Percentiles rank a stretch among this genome's conserved stretches.
Evolutionary conservation across 2,329 filamentous ascomycete genomes (phyloP).

Genomic region (Mollisia scopiformis): DNA sequence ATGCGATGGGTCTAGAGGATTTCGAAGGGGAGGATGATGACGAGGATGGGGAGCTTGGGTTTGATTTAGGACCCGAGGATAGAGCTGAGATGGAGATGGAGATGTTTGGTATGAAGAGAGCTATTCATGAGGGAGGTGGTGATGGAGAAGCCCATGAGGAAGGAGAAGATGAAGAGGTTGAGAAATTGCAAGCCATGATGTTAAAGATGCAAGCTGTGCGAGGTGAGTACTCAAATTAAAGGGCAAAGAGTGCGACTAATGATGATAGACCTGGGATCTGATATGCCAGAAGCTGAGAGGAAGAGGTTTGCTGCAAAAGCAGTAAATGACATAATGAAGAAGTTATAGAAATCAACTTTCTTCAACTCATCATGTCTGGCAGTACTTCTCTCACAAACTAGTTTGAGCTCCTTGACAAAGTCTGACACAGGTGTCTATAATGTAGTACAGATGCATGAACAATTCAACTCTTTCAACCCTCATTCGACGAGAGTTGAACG

Average conservation of each 20-base stretch:
- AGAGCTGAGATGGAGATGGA: slow-evolving; percentile 40
- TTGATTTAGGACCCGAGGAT: slow-evolving; percentile 33
- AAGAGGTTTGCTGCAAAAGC: slow-evolving; percentile 63
- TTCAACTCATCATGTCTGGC: neutral
- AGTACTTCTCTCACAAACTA: neutral
- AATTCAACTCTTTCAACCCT: too few relatives aligned
- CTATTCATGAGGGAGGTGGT: slow-evolving; percentile 33
- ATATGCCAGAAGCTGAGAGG: slow-evolving; percentile 62
- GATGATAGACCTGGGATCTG: slow-evolving; percentile 57
- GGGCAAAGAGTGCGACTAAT: slow-evolving; percentile 14
- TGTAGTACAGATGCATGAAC: too few relatives aligned
- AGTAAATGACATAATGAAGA: slow-evolving; percentile 65
- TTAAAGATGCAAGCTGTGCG: slow-evolving; percentile 61
- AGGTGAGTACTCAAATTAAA: slow-evolving; percentile 27
- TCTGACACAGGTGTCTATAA: neutral
- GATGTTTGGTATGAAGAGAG: slow-evolving; percentile 42
- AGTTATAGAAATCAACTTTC: slow-evolving; percentile 21
- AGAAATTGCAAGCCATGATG: slow-evolving; percentile 66
- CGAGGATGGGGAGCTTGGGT: slow-evolving; percentile 31
- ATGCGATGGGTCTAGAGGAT: slow-evolving; percentile 41
- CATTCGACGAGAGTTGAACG: too few relatives aligned
- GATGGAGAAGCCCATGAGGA: slow-evolving; percentile 21
- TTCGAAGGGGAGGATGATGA: slow-evolving; percentile 37
- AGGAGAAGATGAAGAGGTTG: slow-evolving; percentile 47
- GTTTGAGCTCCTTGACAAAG: neutral